Evolutionary conservation across 1,284 basidiomycete species (phyloP).

Genomic region (Trametes sp.): DNA sequence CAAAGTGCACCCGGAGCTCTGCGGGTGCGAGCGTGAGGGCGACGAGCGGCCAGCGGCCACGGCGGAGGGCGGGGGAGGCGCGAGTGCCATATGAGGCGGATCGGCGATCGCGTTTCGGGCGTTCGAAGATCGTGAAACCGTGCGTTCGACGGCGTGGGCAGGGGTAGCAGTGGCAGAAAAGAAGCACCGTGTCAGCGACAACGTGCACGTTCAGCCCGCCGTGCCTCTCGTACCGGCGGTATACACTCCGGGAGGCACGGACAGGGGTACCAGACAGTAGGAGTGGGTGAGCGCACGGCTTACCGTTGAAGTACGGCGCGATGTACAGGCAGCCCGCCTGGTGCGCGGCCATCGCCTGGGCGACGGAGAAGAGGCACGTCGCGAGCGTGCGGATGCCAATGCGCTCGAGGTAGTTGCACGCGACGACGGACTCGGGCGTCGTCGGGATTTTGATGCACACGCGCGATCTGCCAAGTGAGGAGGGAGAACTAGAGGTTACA

Average conservation of each 20-base stretch:
- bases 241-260: not conserved
- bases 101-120: not conserved
- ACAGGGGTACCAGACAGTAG: not conserved
- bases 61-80: not conserved
- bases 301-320: slow-evolving; percentile 60
- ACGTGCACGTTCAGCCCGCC: not conserved
- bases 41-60: not conserved
- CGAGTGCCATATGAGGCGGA: not conserved
- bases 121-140: too few species aligned
- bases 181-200: slow-evolving; percentile 3
- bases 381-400: slow-evolving; percentile 54
- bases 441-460: slow-evolving; percentile 62
- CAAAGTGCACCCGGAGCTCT: slow-evolving; percentile 59
- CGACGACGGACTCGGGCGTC: slow-evolving; percentile 54
- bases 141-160: not conserved
- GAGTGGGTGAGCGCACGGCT: not conserved
- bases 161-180: not conserved
- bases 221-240: not conserved
- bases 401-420: slow-evolving; percentile 51
- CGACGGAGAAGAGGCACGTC: slow-evolving; percentile 55
- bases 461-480: slow-evolving; percentile 48
- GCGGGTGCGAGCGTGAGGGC: slow-evolving; percentile 1
- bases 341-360: slow-evolving; percentile 55
- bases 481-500: not conserved
- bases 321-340: slow-evolving; percentile 57